A percentile compares a stretch with the other conserved stretches of the same genome.
Conservation (phyloP, 2,329 filamentous ascomycete species). For the Trichophaea hybrida region DNA sequence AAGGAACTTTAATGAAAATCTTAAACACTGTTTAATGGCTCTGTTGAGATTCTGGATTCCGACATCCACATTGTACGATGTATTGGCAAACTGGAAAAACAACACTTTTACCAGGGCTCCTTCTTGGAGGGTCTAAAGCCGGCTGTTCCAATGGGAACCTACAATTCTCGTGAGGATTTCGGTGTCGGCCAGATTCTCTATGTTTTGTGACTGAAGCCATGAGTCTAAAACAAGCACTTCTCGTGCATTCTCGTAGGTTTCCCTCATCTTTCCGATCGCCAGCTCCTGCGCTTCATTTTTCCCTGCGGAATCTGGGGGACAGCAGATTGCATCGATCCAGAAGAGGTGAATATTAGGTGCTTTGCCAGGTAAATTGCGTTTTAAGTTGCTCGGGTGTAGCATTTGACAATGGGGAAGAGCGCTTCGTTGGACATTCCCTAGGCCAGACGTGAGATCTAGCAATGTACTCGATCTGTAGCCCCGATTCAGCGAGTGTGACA, state of each 20-base stretch:
- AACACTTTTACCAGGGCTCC: slow-evolving; percentile 6
- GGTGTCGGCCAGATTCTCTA: background rate
- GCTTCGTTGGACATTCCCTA: slow-evolving; percentile 17
- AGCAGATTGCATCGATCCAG: slow-evolving; percentile 2
- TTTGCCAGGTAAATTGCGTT: background rate
- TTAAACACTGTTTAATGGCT: no score
- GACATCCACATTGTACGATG: slow-evolving; percentile 10
- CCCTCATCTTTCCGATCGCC: background rate
- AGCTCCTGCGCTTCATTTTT: background rate
- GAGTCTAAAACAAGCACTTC: slow-evolving; percentile 1
- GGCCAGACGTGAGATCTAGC: slow-evolving; percentile 23
- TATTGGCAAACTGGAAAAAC: slow-evolving; percentile 7
- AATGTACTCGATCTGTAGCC: slow-evolving; percentile 31
- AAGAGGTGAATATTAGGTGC: background rate
- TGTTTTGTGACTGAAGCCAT: background rate
- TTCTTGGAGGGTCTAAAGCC: slow-evolving; percentile 14
- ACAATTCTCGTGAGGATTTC: slow-evolving; percentile 2
- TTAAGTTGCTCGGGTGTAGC: background rate
- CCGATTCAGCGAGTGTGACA: slow-evolving; percentile 31
- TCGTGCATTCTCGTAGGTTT: background rate
- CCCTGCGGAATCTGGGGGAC: background rate
- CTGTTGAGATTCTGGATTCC: background rate
- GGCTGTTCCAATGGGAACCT: slow-evolving; percentile 1
- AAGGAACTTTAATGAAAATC: no score
- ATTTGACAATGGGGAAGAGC: slow-evolving; percentile 16